These are phyloP conservation scores for Leishmania major DNA, from an alignment of 208 protist species.

Conservation along the genomic window DNA sequence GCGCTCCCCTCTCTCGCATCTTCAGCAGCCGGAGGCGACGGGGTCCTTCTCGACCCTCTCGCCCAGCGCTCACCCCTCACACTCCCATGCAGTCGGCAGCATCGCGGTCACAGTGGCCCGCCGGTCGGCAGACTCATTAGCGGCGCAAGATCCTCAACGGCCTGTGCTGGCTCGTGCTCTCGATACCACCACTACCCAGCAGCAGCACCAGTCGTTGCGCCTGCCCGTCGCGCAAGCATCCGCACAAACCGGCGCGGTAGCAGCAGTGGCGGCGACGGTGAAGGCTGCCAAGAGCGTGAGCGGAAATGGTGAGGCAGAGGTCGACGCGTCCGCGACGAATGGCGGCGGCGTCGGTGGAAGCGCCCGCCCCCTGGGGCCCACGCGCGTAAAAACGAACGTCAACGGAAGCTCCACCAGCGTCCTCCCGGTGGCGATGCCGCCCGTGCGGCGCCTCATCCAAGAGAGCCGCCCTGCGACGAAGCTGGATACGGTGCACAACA, in stretches of 20 bases:
- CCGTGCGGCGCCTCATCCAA: background rate
- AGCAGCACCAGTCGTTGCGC: background rate
- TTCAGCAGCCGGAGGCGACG: background rate
- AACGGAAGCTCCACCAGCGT: background rate
- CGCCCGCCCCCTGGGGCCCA: background rate
- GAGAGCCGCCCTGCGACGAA: background rate
- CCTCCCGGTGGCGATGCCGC: background rate
- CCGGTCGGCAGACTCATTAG: constrained; percentile 1
- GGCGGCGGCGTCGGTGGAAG: background rate
- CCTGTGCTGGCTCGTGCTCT: background rate
- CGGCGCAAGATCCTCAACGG: background rate
- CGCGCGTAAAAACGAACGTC: background rate
- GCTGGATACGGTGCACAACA: background rate
- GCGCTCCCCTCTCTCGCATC: background rate
- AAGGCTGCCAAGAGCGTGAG: background rate
- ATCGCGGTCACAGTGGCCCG: background rate
- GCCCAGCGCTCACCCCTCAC: background rate
- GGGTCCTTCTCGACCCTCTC: background rate
- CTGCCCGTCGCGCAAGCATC: background rate
- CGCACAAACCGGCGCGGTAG: background rate
- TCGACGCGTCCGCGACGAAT: background rate
- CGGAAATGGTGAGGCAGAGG: background rate
- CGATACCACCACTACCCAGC: background rate
- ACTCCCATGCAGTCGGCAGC: constrained; percentile 2
- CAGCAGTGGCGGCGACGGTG: background rate